Conservation (phyloP, 208 protist genomes). For the Leishmania lainsoni region DNA sequence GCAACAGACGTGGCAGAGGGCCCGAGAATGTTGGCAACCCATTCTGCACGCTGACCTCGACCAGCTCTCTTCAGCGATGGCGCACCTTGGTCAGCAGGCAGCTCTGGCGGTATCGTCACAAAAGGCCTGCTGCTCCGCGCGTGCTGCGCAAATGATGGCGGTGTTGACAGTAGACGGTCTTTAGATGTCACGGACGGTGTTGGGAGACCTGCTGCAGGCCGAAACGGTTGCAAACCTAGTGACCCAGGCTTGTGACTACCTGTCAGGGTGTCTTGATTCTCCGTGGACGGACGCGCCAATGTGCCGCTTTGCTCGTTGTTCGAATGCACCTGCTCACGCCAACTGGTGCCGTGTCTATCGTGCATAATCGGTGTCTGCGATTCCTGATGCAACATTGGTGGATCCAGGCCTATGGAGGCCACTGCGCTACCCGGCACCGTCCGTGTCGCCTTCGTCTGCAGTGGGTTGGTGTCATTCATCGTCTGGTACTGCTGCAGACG, state of each 20-base stretch:
- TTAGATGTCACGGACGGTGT: not conserved
- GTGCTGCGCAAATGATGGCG: not conserved
- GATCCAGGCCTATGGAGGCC: not conserved
- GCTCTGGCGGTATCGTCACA: not conserved
- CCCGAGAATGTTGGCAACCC: slow-evolving; percentile 75
- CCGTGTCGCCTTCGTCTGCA: not conserved
- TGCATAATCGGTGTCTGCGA: not conserved
- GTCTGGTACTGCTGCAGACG: slow-evolving; percentile 26
- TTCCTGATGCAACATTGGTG: not conserved
- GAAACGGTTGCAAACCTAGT: too few species aligned
- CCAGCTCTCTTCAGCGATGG: not conserved
- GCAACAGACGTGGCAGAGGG: slow-evolving; percentile 8
- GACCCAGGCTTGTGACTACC: not conserved
- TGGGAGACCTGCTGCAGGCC: not conserved
- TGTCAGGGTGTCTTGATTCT: too few species aligned
- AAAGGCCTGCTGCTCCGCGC: not conserved
- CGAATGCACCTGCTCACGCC: not conserved
- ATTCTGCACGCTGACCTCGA: slow-evolving; percentile 25
- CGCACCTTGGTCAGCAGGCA: not conserved
- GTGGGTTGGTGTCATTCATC: not conserved
- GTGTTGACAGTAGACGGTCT: not conserved
- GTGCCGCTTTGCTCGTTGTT: not conserved
- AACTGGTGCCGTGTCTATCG: too few species aligned
- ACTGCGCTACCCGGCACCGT: not conserved
- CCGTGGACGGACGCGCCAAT: not conserved